A percentile compares a stretch with the other conserved stretches of the same genome.
Conservation (phyloP, 768 basidiomycete species). For the Lepiota venenata region DNA sequence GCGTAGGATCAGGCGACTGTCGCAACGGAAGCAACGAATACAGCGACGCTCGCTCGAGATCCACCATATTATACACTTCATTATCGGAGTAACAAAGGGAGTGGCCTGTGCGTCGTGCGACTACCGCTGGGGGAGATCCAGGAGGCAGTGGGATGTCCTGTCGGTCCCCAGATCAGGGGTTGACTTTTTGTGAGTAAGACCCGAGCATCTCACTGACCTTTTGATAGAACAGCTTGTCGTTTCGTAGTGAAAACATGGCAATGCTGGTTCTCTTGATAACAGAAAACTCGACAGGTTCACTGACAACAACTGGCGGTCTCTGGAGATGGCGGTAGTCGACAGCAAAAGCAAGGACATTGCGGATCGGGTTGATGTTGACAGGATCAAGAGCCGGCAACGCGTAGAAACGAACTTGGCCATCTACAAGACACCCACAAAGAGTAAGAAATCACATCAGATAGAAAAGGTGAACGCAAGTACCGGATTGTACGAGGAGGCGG, state of each 20-base stretch:
- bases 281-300: conserved; percentile 65
- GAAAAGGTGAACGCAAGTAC: conserved; percentile 30
- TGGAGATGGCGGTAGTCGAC: conserved; percentile 75
- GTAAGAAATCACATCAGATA: not conserved
- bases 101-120: conserved; percentile 60
- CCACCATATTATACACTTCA: conserved; percentile 72
- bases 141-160: conserved; percentile 72
- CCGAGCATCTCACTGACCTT: conserved; percentile 38
- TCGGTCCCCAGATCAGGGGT: too few relatives aligned
- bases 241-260: conserved; percentile 55
- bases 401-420: conserved; percentile 73
- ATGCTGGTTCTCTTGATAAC: conserved; percentile 68
- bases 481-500: conserved; percentile 72
- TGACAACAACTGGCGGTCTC: conserved; percentile 35
- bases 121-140: conserved; percentile 34
- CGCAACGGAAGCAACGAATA: conserved; percentile 77
- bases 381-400: conserved; percentile 78
- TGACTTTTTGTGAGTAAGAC: too few relatives aligned
- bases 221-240: conserved; percentile 58
- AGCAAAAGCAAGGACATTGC: conserved; percentile 76
- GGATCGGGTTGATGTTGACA: conserved; percentile 72
- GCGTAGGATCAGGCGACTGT: conserved; percentile 49
- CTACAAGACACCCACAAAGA: conserved; percentile 23
- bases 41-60: conserved; percentile 68
- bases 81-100: conserved; percentile 74